These are phyloP conservation scores for Pulveroboletus sp. DNA, from an alignment of 768 basidiomycete genomes.

Conservation along the genomic window DNA sequence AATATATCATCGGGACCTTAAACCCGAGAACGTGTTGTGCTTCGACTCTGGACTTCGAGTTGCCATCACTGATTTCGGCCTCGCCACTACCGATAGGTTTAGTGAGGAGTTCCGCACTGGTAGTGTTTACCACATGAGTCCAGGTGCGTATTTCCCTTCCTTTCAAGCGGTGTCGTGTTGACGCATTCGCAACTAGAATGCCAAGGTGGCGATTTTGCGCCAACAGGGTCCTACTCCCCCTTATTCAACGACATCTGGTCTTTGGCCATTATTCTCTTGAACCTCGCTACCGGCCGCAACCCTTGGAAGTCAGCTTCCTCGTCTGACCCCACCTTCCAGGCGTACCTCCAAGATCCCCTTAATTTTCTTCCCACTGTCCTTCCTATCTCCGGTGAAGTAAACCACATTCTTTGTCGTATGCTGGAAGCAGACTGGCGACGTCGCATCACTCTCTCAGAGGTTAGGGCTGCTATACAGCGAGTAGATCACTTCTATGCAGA, in stretches of 20 bases:
- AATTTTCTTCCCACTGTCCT: constrained; percentile 84
- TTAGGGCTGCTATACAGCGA: constrained; percentile 53
- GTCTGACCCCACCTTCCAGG: constrained; percentile 85
- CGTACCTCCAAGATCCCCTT: constrained; percentile 71
- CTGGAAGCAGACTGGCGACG: constrained; percentile 64
- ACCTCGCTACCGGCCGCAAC: constrained; percentile 90
- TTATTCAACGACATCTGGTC: constrained; percentile 95
- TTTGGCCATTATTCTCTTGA: constrained; percentile 92
- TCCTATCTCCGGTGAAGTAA: constrained; percentile 71
- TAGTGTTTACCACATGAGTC: constrained; percentile 98
- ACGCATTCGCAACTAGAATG: constrained; percentile 60
- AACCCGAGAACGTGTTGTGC: constrained; percentile 94
- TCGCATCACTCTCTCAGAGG: constrained; percentile 43
- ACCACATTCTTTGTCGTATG: constrained; percentile 69
- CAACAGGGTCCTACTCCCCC: constrained; percentile 73
- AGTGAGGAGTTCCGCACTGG: constrained; percentile 92
- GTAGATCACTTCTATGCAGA: constrained; percentile 67
- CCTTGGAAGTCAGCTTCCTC: constrained; percentile 89
- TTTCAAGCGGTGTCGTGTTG: constrained; percentile 10
- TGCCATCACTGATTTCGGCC: constrained; percentile 92
- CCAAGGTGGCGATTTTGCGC: constrained; percentile 65
- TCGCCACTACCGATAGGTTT: constrained; percentile 81
- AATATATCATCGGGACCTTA: constrained; percentile 95
- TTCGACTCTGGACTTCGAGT: constrained; percentile 72
- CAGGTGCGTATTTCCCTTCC: constrained; percentile 48